Base-by-base conservation (phyloP, 2,329 filamentous ascomycete species). In the Fusarium verticillioides region DNA sequence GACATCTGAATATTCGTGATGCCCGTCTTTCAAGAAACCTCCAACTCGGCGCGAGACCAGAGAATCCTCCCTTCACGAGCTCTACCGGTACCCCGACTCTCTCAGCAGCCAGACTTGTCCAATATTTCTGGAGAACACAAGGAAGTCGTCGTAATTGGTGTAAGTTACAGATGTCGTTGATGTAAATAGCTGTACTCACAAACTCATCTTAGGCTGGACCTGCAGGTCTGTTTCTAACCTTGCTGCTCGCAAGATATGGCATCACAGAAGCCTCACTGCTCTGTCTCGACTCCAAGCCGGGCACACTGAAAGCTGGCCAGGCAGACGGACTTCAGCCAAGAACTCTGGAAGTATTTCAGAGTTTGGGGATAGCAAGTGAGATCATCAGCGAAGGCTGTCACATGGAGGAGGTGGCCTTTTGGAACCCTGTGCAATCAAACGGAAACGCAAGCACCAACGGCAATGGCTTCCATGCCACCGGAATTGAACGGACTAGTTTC, bases 341-440 rank as follows among this genome's bases (percentile, higher is more conserved):
- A n/a, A 69, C 66, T 18, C 56, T 69, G 1, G 66, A 69, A n/a
- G 63, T 69, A 2, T 63, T 69, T 1, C 66, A 69, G n/a, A 63
- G 66, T 10, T 9, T 69, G 1, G 63, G 66, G 4, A 69, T 69
- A n/a, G 66, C 63, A 1, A 63, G 57, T 4, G 66, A 69, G 26
- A 62, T 69, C 5, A 43, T 69, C 7, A 62, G 64, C 2, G 66
- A 69, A 13, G 66, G 66, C 4, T 69, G 66, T 5, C 66, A 69
- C 18, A 69, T 69, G 66, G 66, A 69, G 34, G 64, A 69, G 30
- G 63, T 69, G 9, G 66, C 63, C 1, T 69, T 69, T 10, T 69
- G 66, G 66, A 69, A 69, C 32, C 66, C 66, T 8, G 11, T 43
- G 10, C 18, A n/a, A 11, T 21, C 50, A 9, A 23, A 19, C 23